Percentiles rank a stretch among this genome's conserved stretches.
phyloP scores from a whole-genome alignment of 2,329 filamentous ascomycete species.

The Curvularia hawaiiensis region DNA sequence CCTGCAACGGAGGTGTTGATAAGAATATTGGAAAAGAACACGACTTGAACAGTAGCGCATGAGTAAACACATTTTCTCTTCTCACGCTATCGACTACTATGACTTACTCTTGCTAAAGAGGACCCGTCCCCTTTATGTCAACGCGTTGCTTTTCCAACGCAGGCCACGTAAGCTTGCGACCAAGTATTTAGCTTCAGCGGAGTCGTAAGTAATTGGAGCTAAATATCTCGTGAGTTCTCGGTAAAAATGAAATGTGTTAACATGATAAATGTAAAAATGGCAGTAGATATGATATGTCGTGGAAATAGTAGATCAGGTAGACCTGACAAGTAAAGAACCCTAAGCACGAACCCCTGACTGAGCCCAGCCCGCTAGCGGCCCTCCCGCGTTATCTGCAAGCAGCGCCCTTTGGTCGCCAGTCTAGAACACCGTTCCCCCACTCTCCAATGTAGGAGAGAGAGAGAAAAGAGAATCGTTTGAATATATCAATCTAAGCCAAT shows the following conservation, averaged over 20 bases:
- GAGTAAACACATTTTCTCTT: background rate
- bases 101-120: background rate
- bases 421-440: background rate
- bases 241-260: background rate
- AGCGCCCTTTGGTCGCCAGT: background rate
- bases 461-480: background rate
- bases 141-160: background rate
- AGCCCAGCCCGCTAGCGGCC: background rate
- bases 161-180: background rate
- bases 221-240: background rate
- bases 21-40: background rate
- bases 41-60: background rate
- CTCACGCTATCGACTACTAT: background rate
- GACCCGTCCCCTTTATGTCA: background rate
- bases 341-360: background rate
- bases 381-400: background rate
- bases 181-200: background rate
- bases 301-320: background rate
- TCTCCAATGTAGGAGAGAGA: too few species aligned
- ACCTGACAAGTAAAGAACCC: background rate
- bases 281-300: background rate
- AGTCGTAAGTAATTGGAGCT: background rate
- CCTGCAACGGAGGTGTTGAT: too few species aligned
- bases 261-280: background rate
- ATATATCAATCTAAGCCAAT: background rate